These are phyloP conservation scores for Mariannaea sp. DNA, from an alignment of 2,329 filamentous ascomycete species.

Conservation along the genomic window DNA sequence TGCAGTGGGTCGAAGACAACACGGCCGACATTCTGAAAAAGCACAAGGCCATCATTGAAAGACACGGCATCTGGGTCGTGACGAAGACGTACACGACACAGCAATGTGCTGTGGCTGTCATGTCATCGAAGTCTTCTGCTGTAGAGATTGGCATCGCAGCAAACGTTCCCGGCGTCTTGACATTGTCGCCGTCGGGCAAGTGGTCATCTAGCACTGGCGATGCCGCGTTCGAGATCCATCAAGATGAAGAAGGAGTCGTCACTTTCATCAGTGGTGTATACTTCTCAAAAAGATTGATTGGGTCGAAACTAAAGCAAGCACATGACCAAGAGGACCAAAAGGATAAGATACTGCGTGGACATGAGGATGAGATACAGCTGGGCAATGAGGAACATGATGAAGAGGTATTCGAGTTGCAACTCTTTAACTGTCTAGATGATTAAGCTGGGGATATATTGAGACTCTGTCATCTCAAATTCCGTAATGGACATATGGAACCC, in stretches of 20 bases:
- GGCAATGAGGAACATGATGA: not conserved
- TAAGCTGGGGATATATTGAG: not conserved
- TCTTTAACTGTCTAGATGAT: not conserved
- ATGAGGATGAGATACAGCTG: not conserved
- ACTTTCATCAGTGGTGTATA: conserved; percentile 16
- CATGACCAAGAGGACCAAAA: not conserved
- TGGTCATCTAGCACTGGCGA: not conserved
- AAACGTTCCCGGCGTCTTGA: not conserved
- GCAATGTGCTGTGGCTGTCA: not conserved
- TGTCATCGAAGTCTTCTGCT: not conserved
- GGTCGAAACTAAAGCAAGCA: not conserved
- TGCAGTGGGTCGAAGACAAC: not conserved
- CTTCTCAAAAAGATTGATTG: conserved; percentile 6
- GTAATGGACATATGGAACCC: not conserved
- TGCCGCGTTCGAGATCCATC: conserved; percentile 3
- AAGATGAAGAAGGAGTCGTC: conserved; percentile 12
- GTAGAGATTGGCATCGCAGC: not conserved
- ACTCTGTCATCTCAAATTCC: not conserved
- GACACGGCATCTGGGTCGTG: not conserved
- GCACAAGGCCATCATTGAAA: not conserved
- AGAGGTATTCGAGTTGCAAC: not conserved
- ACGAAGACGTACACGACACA: not conserved
- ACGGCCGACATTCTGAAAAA: not conserved
- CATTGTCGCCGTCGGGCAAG: not conserved
- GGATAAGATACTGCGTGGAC: conserved; percentile 1